Conservation (phyloP, 1,284 basidiomycete species). For the Ceratobasidium sp. region DNA sequence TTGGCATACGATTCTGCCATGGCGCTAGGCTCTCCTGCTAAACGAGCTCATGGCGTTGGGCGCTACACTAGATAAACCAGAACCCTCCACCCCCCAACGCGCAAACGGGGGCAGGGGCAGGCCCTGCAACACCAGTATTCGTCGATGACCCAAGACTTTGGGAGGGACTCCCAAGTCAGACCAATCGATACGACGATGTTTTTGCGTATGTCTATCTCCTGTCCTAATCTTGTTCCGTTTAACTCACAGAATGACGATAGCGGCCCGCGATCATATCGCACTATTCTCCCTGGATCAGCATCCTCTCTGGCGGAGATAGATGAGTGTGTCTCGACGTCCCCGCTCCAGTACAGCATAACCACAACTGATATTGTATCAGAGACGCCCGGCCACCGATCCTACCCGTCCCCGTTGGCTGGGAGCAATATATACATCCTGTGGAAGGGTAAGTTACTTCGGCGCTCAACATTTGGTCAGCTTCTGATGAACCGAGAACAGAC, state of each 20-base stretch:
- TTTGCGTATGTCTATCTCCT: conserved; percentile 18
- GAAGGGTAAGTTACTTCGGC: conserved; percentile 26
- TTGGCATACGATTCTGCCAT: no score
- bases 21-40: no score
- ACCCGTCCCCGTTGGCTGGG: conserved; percentile 1
- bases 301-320: no score
- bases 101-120: no score
- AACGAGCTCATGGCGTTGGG: neutral
- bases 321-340: no score
- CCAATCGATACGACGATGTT: conserved; percentile 35
- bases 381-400: no score
- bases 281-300: no score
- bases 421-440: conserved; percentile 35
- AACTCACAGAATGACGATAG: neutral
- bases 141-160: conserved; percentile 23
- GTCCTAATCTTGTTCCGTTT: neutral
- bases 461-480: neutral
- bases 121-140: neutral
- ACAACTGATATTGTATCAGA: no score
- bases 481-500: neutral
- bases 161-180: conserved; percentile 39
- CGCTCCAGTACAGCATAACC: no score
- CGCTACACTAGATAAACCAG: neutral
- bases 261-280: no score
- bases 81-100: neutral